These are phyloP conservation scores for Aureobasidium sp. DNA, from an alignment of 2,329 filamentous ascomycete species.

Conservation along the genomic window DNA sequence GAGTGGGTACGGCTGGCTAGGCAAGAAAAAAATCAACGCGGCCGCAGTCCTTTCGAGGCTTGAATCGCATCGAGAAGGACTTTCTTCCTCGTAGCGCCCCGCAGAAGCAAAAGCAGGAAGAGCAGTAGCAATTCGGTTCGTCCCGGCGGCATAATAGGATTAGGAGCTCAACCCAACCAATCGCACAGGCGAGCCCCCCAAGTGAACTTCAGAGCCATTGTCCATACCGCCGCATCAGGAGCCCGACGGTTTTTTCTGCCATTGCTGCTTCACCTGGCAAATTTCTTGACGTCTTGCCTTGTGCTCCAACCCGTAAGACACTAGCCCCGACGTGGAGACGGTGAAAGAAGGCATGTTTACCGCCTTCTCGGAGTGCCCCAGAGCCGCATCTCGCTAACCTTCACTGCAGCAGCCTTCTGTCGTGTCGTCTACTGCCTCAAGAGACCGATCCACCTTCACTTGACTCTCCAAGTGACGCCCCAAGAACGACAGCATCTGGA, in stretches of 20 bases:
- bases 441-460: not conserved
- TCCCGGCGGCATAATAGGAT: conserved; percentile 11
- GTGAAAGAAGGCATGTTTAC: conserved; percentile 16
- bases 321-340: not conserved
- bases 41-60: not conserved
- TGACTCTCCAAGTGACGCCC: not conserved
- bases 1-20: not conserved
- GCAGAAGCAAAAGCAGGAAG: conserved; percentile 11
- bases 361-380: not conserved
- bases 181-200: conserved; percentile 12
- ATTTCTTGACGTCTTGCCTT: not conserved
- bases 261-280: not conserved
- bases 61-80: not conserved
- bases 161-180: conserved; percentile 15
- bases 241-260: conserved; percentile 6
- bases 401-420: not conserved
- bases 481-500: not conserved
- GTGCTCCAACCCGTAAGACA: not conserved
- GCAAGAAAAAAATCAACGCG: not conserved
- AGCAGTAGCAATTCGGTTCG: conserved; percentile 12
- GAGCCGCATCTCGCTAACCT: conserved; percentile 8
- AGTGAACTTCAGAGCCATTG: conserved; percentile 9
- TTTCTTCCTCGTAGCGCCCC: conserved; percentile 5
- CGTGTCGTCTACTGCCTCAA: not conserved
- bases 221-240: conserved; percentile 12